Evolutionary conservation across 176 grass and related monocot species (phyloP).

Genomic region (Musa beccarii): DNA sequence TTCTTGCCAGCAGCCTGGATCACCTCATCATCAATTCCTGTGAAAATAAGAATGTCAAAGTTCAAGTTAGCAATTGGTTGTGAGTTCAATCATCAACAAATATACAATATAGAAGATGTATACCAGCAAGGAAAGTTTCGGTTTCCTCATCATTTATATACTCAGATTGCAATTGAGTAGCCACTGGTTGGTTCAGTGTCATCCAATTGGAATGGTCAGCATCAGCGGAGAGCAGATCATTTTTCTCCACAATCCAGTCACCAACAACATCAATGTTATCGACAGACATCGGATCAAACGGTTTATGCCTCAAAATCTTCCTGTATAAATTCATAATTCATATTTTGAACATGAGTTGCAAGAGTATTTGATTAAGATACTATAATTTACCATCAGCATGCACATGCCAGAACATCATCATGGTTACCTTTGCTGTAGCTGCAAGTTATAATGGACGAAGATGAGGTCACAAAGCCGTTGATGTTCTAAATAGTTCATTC

Average conservation of each 20-base stretch:
- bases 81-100: constrained; percentile 1
- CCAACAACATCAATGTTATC: constrained; percentile 65
- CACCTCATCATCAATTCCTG: constrained; percentile 71
- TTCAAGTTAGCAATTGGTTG: not conserved
- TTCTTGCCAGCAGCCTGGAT: constrained; percentile 60
- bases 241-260: constrained; percentile 76
- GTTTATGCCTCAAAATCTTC: constrained; percentile 40
- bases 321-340: constrained; percentile 20
- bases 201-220: constrained; percentile 58
- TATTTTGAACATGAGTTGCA: not conserved
- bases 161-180: constrained; percentile 16
- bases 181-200: constrained; percentile 46
- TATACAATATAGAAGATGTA: constrained; percentile 9
- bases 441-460: constrained; percentile 86
- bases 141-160: constrained; percentile 52
- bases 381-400: too few relatives aligned
- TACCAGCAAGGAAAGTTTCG: constrained; percentile 75
- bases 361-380: too few relatives aligned
- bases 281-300: constrained; percentile 67
- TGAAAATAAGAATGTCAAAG: constrained; percentile 6
- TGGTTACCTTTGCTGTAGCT: constrained; percentile 66
- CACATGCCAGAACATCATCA: not conserved
- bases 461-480: constrained; percentile 56
- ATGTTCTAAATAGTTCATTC: constrained; percentile 80
- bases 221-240: constrained; percentile 24